Conservation (phyloP, 139 green algal species). For the Trebouxia sp. region DNA sequence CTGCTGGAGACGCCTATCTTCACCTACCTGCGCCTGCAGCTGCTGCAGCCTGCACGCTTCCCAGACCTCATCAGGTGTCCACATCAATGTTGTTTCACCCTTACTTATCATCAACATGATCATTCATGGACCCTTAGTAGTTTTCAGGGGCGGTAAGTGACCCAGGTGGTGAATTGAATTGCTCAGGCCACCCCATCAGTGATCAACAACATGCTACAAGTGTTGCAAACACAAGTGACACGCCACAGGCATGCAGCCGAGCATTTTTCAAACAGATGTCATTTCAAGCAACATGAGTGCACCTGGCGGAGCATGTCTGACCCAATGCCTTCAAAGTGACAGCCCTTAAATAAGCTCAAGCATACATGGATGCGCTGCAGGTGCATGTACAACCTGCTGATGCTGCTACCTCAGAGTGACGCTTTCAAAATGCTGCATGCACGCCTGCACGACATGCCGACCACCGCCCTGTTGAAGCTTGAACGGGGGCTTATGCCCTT, state of each 20-base stretch:
- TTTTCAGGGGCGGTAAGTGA: too few species aligned
- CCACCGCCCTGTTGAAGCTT: slow-evolving; percentile 49
- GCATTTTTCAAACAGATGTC: too few species aligned
- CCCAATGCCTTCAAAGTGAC: too few species aligned
- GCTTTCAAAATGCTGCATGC: slow-evolving; percentile 82
- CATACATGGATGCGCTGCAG: slow-evolving; percentile 32
- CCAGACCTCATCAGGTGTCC: slow-evolving; percentile 65
- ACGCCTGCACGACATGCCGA: slow-evolving; percentile 53
- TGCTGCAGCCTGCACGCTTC: slow-evolving; percentile 77
- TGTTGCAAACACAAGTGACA: too few species aligned
- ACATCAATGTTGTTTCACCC: not conserved
- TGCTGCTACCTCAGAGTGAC: slow-evolving; percentile 92
- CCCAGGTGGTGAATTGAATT: not conserved
- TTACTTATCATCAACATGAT: too few species aligned
- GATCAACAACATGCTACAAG: not conserved
- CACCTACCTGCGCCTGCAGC: slow-evolving; percentile 87
- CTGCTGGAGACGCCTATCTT: slow-evolving; percentile 94
- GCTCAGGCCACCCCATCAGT: not conserved
- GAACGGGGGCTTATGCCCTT: too few species aligned
- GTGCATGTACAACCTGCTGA: slow-evolving; percentile 85
- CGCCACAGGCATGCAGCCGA: too few species aligned
- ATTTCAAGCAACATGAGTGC: too few species aligned
- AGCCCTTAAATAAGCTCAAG: too few species aligned
- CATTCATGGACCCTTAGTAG: too few species aligned
- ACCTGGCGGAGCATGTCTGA: too few species aligned